Conservation (phyloP, 1,284 basidiomycete species). For the Malassezia brasiliensis region DNA sequence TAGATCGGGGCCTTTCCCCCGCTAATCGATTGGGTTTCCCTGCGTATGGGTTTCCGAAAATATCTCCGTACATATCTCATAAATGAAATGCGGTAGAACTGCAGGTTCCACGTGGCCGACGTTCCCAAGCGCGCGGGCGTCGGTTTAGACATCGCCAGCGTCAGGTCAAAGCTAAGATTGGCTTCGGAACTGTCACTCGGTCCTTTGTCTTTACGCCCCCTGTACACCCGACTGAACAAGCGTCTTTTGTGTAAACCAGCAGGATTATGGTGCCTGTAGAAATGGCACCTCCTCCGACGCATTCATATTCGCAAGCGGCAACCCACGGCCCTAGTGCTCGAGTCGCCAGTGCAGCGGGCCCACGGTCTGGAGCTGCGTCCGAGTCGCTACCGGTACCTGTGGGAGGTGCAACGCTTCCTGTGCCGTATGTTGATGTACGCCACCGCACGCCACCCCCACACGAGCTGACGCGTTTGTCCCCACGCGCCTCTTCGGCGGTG, state of each 20-base stretch:
- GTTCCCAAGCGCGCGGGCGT: no score
- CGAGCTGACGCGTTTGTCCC: neutral
- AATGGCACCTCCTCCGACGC: neutral
- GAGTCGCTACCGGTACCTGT: neutral
- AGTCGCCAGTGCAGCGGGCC: neutral
- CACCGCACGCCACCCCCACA: neutral
- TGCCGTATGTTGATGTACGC: neutral
- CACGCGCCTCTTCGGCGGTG: neutral
- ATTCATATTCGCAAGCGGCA: neutral
- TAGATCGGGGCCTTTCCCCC: constrained; percentile 11
- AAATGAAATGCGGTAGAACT: neutral
- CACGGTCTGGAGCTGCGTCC: neutral
- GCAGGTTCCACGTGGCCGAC: neutral
- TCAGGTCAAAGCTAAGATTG: neutral
- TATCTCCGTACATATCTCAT: neutral
- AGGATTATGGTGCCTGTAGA: neutral
- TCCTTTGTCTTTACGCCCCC: no score
- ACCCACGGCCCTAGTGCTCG: neutral
- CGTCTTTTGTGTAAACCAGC: neutral
- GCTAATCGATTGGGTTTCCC: no score
- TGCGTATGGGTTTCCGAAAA: neutral
- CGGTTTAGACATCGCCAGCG: no score
- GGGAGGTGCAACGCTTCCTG: neutral
- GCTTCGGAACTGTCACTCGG: no score
- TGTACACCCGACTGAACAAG: neutral